These are phyloP conservation scores for Rhypophila decipiens DNA, from an alignment of 495 filamentous ascomycete genomes.

Conservation along the genomic window DNA sequence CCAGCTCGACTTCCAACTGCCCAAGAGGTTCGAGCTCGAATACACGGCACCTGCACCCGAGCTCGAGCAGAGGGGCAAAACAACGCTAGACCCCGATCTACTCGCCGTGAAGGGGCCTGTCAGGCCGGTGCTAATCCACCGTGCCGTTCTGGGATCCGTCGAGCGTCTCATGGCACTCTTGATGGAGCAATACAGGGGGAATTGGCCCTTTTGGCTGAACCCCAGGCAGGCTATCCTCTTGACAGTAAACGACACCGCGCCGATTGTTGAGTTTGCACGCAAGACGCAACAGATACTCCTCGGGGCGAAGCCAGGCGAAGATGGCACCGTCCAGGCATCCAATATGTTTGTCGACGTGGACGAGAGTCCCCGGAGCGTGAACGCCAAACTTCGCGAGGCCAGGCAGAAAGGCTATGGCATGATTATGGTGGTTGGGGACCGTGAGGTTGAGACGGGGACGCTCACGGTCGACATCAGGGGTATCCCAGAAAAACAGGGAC, in stretches of 20 bases:
- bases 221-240: constrained; percentile 75
- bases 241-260: constrained; percentile 61
- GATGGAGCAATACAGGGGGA: constrained; percentile 76
- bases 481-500: not conserved
- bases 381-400: constrained; percentile 66
- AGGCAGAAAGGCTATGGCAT: constrained; percentile 67
- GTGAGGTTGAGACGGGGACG: constrained; percentile 31
- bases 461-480: constrained; percentile 30
- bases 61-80: constrained; percentile 50
- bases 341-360: constrained; percentile 69
- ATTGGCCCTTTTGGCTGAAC: constrained; percentile 89
- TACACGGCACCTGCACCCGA: constrained; percentile 75
- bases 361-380: constrained; percentile 50
- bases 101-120: constrained; percentile 47
- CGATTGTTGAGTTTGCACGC: constrained; percentile 53
- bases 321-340: constrained; percentile 33
- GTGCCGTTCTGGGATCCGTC: constrained; percentile 79
- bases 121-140: constrained; percentile 78
- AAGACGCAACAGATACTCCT: constrained; percentile 38
- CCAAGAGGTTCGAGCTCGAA: constrained; percentile 69
- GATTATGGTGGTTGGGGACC: constrained; percentile 66
- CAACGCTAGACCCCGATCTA: constrained; percentile 34
- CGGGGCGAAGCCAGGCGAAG: constrained; percentile 32
- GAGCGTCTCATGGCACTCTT: constrained; percentile 83
- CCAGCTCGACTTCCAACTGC: constrained; percentile 91